These are phyloP conservation scores for Bolboschoenus planiculmis DNA, from an alignment of 176 grass and related monocot genomes.

Conservation along the genomic window DNA sequence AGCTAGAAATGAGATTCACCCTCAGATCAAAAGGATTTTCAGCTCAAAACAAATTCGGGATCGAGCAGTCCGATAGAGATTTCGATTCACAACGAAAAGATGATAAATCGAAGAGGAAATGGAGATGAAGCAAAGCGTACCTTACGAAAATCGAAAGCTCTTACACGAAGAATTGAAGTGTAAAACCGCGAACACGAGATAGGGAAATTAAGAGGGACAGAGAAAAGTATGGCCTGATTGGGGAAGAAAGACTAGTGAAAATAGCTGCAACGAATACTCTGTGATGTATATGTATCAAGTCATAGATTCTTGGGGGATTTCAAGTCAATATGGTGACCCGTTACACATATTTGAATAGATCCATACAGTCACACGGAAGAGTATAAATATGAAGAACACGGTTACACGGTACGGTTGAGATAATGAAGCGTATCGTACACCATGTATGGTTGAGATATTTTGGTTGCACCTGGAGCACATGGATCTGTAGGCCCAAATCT, in stretches of 20 bases:
- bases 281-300: neutral
- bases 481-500: neutral
- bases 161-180: neutral
- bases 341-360: neutral
- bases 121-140: neutral
- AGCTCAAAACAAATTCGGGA: neutral
- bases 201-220: neutral
- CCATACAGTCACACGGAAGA: neutral
- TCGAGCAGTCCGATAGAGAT: neutral
- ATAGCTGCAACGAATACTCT: neutral
- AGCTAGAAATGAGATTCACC: neutral
- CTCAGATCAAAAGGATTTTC: neutral
- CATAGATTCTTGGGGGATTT: no score
- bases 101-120: neutral
- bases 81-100: neutral
- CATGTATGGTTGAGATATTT: neutral
- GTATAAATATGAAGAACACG: neutral
- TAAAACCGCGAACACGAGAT: neutral
- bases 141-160: neutral
- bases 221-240: neutral
- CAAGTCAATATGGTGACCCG: neutral
- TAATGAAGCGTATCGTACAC: neutral
- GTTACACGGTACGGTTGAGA: no score
- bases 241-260: neutral
- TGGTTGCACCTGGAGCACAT: neutral